Conservation (phyloP, 345 rosid species). For the Erucastrum elatum region DNA sequence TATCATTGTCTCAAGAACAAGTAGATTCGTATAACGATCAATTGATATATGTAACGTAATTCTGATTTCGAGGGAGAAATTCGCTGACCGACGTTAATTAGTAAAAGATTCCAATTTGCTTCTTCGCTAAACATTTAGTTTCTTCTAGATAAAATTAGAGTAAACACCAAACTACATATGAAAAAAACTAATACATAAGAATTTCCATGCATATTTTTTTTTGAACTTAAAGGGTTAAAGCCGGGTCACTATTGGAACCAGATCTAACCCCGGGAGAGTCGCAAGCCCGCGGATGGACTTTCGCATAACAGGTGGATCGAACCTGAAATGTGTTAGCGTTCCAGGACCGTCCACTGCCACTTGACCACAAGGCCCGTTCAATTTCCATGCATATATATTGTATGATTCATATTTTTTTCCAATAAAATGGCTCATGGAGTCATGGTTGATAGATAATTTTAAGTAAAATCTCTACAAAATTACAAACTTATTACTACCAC, state of each 20-base stretch:
- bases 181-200: no score
- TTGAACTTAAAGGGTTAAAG: no score
- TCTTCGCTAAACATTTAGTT: neutral
- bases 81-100: neutral
- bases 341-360: no score
- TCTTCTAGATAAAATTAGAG: neutral
- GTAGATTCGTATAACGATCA: neutral
- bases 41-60: conserved; percentile 11
- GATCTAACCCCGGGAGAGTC: no score
- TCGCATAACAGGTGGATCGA: no score
- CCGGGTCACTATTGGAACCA: no score
- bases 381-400: neutral
- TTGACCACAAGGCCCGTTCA: no score
- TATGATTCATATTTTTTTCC: neutral
- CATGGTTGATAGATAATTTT: neutral
- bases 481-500: conserved; percentile 19
- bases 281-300: no score
- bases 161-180: neutral
- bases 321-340: no score
- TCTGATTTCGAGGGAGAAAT: conserved; percentile 12
- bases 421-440: neutral
- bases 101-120: conserved; percentile 1
- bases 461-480: neutral
- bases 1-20: conserved; percentile 25
- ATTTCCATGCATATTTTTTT: no score